These are phyloP conservation scores for Pseudozyma pruni DNA, from an alignment of 1,284 basidiomycete species.

Conservation along the genomic window DNA sequence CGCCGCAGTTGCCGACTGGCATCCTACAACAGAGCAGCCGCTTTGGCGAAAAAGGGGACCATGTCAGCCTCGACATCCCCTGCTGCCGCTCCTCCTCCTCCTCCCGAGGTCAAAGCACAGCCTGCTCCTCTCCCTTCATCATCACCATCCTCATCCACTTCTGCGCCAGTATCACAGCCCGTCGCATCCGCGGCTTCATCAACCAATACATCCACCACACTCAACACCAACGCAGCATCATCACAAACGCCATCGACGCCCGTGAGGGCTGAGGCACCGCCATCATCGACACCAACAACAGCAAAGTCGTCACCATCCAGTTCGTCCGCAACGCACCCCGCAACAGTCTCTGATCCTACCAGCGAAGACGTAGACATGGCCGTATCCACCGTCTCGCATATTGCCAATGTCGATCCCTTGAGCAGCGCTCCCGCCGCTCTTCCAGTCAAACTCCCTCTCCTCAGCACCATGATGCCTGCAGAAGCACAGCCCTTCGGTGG, in stretches of 20 bases:
- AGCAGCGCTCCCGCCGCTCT: slow-evolving; percentile 21
- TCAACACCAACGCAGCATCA: not conserved
- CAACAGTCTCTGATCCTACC: slow-evolving; percentile 21
- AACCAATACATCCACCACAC: not conserved
- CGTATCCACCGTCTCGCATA: slow-evolving; percentile 18
- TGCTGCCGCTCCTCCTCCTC: not conserved
- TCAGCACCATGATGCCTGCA: slow-evolving; percentile 13
- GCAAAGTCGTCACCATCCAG: slow-evolving; percentile 1
- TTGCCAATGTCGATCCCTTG: slow-evolving; percentile 23
- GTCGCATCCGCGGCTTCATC: not conserved
- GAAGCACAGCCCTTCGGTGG: slow-evolving; percentile 29
- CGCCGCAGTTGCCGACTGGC: not conserved
- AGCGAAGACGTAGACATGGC: slow-evolving; percentile 33
- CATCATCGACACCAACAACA: slow-evolving; percentile 1
- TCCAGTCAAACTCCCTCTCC: slow-evolving; percentile 10
- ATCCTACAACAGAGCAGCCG: not conserved
- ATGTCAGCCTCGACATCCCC: slow-evolving; percentile 35
- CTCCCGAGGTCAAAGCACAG: not conserved
- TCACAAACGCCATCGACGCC: slow-evolving; percentile 1
- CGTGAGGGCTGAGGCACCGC: slow-evolving; percentile 10
- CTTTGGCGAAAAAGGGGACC: slow-evolving; percentile 7
- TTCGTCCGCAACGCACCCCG: not conserved
- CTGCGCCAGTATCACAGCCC: too few species aligned
- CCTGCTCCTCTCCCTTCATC: slow-evolving; percentile 1
- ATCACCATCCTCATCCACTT: not conserved